Percentiles rank a stretch among this genome's conserved stretches.
phyloP scores from a whole-genome alignment of 257 asterid species.

The Solanum chaucha region DNA sequence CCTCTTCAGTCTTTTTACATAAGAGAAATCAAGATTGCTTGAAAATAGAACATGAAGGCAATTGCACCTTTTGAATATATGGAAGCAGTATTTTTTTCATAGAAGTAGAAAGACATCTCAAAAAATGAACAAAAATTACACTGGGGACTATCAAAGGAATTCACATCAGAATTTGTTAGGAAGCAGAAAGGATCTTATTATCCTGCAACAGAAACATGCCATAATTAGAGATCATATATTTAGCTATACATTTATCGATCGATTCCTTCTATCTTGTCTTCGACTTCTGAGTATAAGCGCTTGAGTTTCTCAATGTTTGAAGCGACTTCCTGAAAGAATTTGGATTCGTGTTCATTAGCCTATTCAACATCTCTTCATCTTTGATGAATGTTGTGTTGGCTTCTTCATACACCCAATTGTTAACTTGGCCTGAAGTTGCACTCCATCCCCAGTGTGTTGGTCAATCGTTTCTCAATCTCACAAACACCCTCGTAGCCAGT shows the following conservation, averaged over 20 bases:
- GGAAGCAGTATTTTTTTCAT: not conserved
- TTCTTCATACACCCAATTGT: too few relatives aligned
- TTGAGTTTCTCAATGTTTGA: constrained; percentile 58
- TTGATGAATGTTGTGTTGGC: too few relatives aligned
- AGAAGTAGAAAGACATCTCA: constrained; percentile 1
- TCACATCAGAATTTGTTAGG: not conserved
- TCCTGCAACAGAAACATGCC: not conserved
- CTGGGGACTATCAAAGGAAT: not conserved
- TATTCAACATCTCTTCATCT: too few relatives aligned
- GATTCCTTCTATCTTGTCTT: constrained; percentile 94
- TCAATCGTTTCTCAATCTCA: too few relatives aligned
- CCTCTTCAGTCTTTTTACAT: too few relatives aligned
- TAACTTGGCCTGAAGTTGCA: too few relatives aligned
- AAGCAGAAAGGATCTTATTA: not conserved
- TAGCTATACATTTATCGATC: constrained; percentile 34
- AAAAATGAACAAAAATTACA: constrained; percentile 4
- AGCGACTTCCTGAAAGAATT: too few relatives aligned
- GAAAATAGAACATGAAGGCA: not conserved
- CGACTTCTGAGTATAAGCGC: constrained; percentile 84
- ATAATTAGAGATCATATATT: not conserved
- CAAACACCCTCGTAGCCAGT: too few relatives aligned
- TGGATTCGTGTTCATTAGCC: too few relatives aligned
- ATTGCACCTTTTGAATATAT: not conserved
- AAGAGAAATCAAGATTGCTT: too few relatives aligned
- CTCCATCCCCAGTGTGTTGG: too few relatives aligned